A percentile compares a stretch with the other conserved stretches of the same genome.
phyloP scores from a whole-genome alignment of 352 stramenopile species.

The Saprolegnia diclina region DNA sequence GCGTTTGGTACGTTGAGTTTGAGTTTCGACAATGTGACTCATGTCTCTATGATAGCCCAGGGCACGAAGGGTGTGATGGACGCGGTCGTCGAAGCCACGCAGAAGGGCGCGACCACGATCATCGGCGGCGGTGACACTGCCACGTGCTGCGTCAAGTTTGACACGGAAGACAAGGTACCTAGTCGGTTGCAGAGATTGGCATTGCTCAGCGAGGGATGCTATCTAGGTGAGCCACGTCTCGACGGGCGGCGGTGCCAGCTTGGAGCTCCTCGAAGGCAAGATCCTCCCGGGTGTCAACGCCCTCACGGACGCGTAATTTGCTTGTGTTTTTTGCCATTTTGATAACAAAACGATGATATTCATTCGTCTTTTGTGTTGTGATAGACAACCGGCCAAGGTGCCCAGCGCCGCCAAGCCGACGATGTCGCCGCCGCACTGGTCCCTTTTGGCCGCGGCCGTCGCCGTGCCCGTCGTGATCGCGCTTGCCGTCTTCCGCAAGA shows the following conservation, averaged over 20 bases:
- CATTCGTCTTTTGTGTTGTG: too few species aligned
- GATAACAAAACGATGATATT: too few species aligned
- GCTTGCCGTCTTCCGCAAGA: constrained; percentile 7
- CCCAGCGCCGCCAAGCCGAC: neutral
- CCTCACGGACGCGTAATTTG: constrained; percentile 80
- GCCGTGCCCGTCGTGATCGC: constrained; percentile 6
- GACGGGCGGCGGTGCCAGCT: constrained; percentile 92
- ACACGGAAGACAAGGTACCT: constrained; percentile 75
- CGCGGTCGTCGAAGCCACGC: constrained; percentile 93
- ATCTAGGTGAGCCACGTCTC: constrained; percentile 78
- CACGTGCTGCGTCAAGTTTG: constrained; percentile 83
- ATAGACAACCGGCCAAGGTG: too few species aligned
- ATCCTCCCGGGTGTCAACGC: constrained; percentile 97
- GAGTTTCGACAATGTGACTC: neutral
- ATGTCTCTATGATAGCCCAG: constrained; percentile 38
- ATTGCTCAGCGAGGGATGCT: too few species aligned
- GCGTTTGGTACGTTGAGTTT: constrained; percentile 78
- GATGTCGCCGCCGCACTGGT: neutral
- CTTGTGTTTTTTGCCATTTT: neutral
- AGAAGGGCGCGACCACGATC: constrained; percentile 93
- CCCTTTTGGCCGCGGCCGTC: neutral
- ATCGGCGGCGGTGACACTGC: constrained; percentile 98
- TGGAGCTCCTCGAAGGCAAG: constrained; percentile 98
- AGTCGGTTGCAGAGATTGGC: too few species aligned
- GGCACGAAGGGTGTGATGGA: constrained; percentile 96